Evolutionary conservation across 2,329 filamentous ascomycete genomes (phyloP).

Genomic region (Colletotrichum sansevieriae): DNA sequence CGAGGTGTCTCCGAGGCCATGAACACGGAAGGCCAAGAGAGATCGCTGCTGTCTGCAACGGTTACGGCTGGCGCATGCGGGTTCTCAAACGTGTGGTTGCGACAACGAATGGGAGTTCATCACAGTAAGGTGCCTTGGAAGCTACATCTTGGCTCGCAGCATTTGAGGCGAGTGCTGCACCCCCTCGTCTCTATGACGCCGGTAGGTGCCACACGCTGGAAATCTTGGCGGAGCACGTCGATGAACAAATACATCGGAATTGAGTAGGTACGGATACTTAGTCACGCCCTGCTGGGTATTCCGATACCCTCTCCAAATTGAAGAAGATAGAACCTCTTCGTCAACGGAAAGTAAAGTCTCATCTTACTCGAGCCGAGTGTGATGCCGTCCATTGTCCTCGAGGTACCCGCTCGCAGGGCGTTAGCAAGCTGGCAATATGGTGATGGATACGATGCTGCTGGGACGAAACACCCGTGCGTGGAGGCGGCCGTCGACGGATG

Average conservation of each 20-base stretch:
- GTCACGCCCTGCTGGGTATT: too few relatives aligned
- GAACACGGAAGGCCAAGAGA: background rate
- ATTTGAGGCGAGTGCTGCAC: constrained; percentile 29
- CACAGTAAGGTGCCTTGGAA: constrained; percentile 28
- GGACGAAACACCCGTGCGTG: background rate
- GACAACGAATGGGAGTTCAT: background rate
- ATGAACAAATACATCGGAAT: background rate
- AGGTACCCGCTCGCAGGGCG: constrained; percentile 32
- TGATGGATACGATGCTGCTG: constrained; percentile 2
- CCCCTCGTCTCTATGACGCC: constrained; percentile 39
- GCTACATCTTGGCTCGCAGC: constrained; percentile 33
- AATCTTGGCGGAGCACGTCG: constrained; percentile 8
- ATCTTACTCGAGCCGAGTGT: too few relatives aligned
- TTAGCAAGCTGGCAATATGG: constrained; percentile 17
- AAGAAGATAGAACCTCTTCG: too few relatives aligned
- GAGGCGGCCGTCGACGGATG: background rate
- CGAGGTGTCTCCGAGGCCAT: background rate
- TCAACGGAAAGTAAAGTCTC: too few relatives aligned
- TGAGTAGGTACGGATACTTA: background rate
- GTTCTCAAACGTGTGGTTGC: background rate
- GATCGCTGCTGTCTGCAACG: constrained; percentile 5
- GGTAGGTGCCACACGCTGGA: constrained; percentile 23
- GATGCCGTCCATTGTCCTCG: background rate
- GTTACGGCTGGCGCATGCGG: constrained; percentile 9
- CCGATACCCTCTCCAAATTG: too few relatives aligned